Evolutionary conservation across 805 yeast species (phyloP).

Genomic region (Candida insectorum): DNA sequence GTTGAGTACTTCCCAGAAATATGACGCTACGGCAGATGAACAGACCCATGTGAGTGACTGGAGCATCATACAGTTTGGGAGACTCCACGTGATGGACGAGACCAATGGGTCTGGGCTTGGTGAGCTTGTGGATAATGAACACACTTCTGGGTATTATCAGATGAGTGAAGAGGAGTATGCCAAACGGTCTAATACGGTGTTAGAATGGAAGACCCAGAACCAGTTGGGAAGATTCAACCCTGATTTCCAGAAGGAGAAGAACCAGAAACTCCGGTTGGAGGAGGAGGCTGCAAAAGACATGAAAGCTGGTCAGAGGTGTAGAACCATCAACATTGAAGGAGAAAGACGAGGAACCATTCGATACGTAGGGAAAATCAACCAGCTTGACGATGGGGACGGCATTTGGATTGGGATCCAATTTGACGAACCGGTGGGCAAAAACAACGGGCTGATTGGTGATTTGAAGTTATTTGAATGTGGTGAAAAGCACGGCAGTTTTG

Average conservation of each 20-base stretch:
- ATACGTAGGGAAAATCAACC: conserved; percentile 66
- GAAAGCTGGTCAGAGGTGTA: conserved; percentile 52
- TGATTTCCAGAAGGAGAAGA: conserved; percentile 27
- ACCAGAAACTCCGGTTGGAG: conserved; percentile 22
- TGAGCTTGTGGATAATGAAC: conserved; percentile 18
- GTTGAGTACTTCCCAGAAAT: conserved; percentile 9
- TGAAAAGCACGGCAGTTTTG: conserved; percentile 69
- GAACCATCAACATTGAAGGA: conserved; percentile 41
- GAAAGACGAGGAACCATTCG: conserved; percentile 68
- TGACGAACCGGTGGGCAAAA: conserved; percentile 84
- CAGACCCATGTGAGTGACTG: conserved; percentile 15
- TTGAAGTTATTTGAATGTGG: conserved; percentile 54
- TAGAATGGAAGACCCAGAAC: conserved; percentile 71
- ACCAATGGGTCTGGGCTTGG: conserved; percentile 50
- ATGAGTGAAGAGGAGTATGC: conserved; percentile 63
- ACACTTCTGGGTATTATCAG: conserved; percentile 26
- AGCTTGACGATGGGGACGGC: conserved; percentile 47
- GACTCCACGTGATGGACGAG: conserved; percentile 58
- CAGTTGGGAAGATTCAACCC: conserved; percentile 74
- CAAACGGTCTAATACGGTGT: conserved; percentile 56
- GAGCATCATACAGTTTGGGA: conserved; percentile 35
- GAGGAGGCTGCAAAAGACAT: conserved; percentile 29
- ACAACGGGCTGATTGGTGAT: conserved; percentile 73
- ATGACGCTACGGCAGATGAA: conserved; percentile 14
- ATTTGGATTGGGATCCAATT: conserved; percentile 84